phyloP scores from a whole-genome alignment of 257 asterid genomes.

The Solanum piurae region DNA sequence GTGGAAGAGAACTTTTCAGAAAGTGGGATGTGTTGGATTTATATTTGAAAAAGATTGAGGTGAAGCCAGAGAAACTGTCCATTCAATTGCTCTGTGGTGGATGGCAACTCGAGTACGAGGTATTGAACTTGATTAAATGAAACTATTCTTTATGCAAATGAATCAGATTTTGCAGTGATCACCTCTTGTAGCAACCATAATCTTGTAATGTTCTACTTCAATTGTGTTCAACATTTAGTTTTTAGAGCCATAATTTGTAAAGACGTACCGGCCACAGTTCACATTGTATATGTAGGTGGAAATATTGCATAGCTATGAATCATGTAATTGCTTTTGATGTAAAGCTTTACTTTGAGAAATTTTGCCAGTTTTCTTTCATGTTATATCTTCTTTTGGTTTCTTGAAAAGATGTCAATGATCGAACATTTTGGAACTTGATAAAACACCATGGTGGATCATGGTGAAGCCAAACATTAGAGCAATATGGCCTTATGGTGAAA shows the following conservation, averaged over 20 bases:
- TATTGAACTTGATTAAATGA: background rate
- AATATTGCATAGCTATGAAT: background rate
- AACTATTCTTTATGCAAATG: background rate
- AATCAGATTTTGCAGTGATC: background rate
- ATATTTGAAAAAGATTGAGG: background rate
- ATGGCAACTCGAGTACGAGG: background rate
- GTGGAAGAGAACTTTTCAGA: background rate
- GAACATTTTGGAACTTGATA: background rate
- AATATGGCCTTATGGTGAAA: background rate
- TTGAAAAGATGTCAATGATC: background rate
- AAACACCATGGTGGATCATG: background rate
- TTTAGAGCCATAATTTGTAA: background rate
- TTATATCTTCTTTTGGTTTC: background rate
- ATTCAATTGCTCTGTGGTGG: background rate
- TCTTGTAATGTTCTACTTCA: background rate
- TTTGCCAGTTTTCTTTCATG: background rate
- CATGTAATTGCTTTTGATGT: background rate
- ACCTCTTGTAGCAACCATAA: background rate
- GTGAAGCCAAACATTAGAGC: background rate
- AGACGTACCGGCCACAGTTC: background rate
- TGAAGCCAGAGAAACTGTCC: background rate
- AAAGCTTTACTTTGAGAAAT: background rate
- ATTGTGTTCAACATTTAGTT: background rate
- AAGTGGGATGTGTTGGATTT: background rate
- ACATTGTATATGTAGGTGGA: background rate